Conservation (phyloP, 805 yeast species). For the Saccharomycopsis babjevae region DNA sequence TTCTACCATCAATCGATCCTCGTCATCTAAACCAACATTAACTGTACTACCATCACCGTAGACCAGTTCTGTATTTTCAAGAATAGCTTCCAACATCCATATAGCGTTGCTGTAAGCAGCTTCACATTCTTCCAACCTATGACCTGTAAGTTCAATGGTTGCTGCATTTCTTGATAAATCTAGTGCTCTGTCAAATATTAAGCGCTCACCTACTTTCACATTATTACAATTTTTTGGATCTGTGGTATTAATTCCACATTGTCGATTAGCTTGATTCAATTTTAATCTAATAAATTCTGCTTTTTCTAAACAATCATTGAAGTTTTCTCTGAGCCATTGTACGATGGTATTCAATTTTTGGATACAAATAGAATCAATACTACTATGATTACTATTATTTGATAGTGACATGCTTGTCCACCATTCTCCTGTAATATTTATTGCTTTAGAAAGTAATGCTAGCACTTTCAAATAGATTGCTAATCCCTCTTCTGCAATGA, state of each 20-base stretch:
- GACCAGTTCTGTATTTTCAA: conserved; percentile 35
- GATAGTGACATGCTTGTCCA: conserved; percentile 42
- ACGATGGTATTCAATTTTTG: conserved; percentile 38
- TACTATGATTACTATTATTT: conserved; percentile 24
- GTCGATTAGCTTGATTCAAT: conserved; percentile 36
- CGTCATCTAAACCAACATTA: conserved; percentile 46
- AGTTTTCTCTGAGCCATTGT: conserved; percentile 85
- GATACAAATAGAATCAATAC: conserved; percentile 6
- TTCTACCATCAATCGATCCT: conserved; percentile 67
- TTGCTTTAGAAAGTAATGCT: conserved; percentile 73
- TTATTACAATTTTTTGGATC: conserved; percentile 12
- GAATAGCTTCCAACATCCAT: conserved; percentile 89
- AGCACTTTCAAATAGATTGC: conserved; percentile 76
- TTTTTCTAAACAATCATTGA: conserved; percentile 80
- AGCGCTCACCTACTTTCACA: conserved; percentile 60
- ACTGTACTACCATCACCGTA: conserved; percentile 14
- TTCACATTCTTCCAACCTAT: conserved; percentile 70
- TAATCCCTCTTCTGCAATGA: conserved; percentile 77
- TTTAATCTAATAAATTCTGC: conserved; percentile 69
- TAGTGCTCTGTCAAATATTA: conserved; percentile 85
- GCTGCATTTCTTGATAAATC: conserved; percentile 92
- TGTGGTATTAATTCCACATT: conserved; percentile 18
- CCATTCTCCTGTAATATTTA: conserved; percentile 82
- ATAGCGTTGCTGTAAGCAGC: conserved; percentile 81
- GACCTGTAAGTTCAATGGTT: conserved; percentile 68